Base-by-base conservation (phyloP, 225 moss, liverwort and hornwort species). In the Rhytidiadelphus loreus region DNA sequence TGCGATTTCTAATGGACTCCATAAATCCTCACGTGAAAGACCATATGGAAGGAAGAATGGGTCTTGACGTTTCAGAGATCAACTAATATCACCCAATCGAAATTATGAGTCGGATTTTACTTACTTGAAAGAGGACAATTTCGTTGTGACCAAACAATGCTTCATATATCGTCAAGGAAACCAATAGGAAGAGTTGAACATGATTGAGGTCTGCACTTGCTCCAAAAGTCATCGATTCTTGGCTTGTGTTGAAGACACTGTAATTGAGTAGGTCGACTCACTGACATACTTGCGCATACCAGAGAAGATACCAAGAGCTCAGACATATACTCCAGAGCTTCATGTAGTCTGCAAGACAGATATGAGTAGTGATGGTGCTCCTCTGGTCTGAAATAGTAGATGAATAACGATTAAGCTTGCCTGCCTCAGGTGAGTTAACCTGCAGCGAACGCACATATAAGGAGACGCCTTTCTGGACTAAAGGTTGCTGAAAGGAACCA, bases 141-240 rank as follows among this genome's bases (percentile, higher is more conserved):
- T 89, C 80, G 89, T 56, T 77, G 90, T 75, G 90, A 90, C 85
- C 81, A 87, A 89, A 90, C 90, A 91, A 85, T 84, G 90, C 90
- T 90, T 87, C 88, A 87, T 88, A 87, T 87, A 89, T 89, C 89
- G 91, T 90, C 86, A 87, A 89, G 87, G 86, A 90, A 92, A 93
- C 91, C 90, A 92, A 81, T 82, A 88, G 86, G 87, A 88, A 91
- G 91, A 90, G 91, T 89, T 85, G 72, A 92, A 93, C 89, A 92
- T 69, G 91, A 89, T 87, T 91, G 90, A 91, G 89, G 91, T 85
- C 74, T 89, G 91, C 90, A 87, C 93, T 93, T 90, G 91, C 93
- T 92, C 93, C 93, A 92, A 76, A 87, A 90, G 88, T 92, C 84
- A 91, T 91, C 70, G 78, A 89, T 90, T 91, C 93, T 89, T 91